Conservation (phyloP, 495 filamentous ascomycete genomes). For the Staphylotrichum longicolle region DNA sequence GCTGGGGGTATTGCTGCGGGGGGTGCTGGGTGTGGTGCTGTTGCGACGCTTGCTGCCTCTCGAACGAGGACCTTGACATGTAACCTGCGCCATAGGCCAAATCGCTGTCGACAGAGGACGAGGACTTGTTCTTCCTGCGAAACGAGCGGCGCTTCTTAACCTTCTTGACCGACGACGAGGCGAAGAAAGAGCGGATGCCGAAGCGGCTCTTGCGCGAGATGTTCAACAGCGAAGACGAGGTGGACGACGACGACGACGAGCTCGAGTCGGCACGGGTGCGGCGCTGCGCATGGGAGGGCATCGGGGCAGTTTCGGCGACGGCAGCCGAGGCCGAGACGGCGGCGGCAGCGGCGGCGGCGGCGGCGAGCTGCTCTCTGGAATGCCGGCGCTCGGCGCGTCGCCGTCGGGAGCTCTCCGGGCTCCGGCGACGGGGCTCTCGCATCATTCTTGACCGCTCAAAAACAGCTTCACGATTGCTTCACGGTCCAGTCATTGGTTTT, state of each 20-base stretch:
- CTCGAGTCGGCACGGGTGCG: slow-evolving; percentile 41
- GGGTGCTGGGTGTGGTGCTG: slow-evolving; percentile 14
- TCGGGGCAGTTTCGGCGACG: slow-evolving; percentile 40
- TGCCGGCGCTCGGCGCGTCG: slow-evolving; percentile 48
- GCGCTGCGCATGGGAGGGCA: slow-evolving; percentile 33
- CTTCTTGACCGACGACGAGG: slow-evolving; percentile 39
- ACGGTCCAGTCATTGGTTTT: slow-evolving; percentile 31
- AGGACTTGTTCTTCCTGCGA: slow-evolving; percentile 46
- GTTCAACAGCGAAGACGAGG: slow-evolving; percentile 48
- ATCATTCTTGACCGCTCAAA: slow-evolving; percentile 36
- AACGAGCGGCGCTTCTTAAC: slow-evolving; percentile 46
- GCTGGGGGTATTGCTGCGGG: slow-evolving; percentile 23
- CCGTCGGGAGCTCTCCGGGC: slow-evolving; percentile 49
- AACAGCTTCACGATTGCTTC: slow-evolving; percentile 16
- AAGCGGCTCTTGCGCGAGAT: slow-evolving; percentile 45
- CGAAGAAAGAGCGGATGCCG: slow-evolving; percentile 46
- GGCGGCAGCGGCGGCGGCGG: slow-evolving; percentile 38
- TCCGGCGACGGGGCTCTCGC: slow-evolving; percentile 48
- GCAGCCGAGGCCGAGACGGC: slow-evolving; percentile 34
- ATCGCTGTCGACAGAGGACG: slow-evolving; percentile 50
- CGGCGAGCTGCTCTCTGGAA: slow-evolving; percentile 47
- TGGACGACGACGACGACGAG: slow-evolving; percentile 42
- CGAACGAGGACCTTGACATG: slow-evolving; percentile 40
- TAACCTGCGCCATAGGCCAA: slow-evolving; percentile 57
- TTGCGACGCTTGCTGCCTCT: slow-evolving; percentile 19